Evolutionary conservation across 805 yeast species (phyloP), one percentile per base, ranked within the genome.

Genomic region (Isabelozyma rhagii): DNA sequence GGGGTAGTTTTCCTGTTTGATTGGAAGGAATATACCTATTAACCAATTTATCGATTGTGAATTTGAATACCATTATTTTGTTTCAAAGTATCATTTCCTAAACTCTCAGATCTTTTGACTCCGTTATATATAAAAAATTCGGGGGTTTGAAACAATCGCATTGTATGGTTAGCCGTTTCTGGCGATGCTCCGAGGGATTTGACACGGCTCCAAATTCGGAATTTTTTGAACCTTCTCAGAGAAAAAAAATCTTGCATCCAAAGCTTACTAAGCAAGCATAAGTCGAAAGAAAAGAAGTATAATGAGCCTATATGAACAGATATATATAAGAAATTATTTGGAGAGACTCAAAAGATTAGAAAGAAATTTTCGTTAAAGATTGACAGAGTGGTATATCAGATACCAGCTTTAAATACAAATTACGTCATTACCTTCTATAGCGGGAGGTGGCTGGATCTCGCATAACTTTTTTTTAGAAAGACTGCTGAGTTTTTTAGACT

Each of bases 61-160:
- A 74, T 44, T 66, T 71, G 60, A 72, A 72, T 27, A 70, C 71
- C 71, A 66, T 67, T 17, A 4, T 31, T 2, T 43, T 18, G 21
- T 4, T 14, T 7, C 15, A 11, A 31, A 3, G 36, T 31, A 31
- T 13, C 36, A 31, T 31, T 31, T 31, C 36, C 36, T 31, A 31
- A 31, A 31, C n/a, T 31, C 25, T 1, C 36, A 31, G 36, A 4
- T 31, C 10, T 4, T 9, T 31, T 31, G 10, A 10, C 36, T 13
- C 8, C 8, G 10, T 31, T 31, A 10, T 31, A 31, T 31, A 31
- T 13, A 10, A 10, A 31, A 10, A 31, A 8, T 10, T 31, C 9
- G 36, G 36, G 10, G 36, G n/a, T 31, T 21, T 21, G 25, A 21
- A 31, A 4, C 10, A 8, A 10, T 31, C n/a, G 36, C n/a, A 31